These are phyloP conservation scores for Scheffersomyces quercinus DNA, from an alignment of 1,139 yeast genomes.

Conservation along the genomic window DNA sequence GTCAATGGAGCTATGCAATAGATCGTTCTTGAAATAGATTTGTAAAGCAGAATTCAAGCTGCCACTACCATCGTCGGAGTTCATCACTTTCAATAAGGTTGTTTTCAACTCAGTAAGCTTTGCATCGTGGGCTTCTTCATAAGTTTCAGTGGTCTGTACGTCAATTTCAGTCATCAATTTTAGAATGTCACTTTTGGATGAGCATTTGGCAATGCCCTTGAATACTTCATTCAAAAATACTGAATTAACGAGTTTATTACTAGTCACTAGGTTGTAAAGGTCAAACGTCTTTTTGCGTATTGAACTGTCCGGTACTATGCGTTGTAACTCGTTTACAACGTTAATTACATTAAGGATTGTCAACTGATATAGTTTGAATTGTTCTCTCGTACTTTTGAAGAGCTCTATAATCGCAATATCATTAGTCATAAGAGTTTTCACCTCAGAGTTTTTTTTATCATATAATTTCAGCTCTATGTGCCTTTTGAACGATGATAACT, in stretches of 20 bases:
- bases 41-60: not conserved
- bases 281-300: conserved; percentile 27
- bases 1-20: conserved; percentile 23
- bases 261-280: conserved; percentile 28
- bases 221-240: conserved; percentile 10
- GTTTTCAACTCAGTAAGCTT: not conserved
- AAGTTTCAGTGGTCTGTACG: not conserved
- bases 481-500: conserved; percentile 40
- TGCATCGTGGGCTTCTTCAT: not conserved
- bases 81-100: too few species aligned
- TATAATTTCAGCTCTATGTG: conserved; percentile 26
- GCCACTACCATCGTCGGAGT: too few species aligned
- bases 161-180: not conserved
- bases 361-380: conserved; percentile 24
- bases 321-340: conserved; percentile 20
- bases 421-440: conserved; percentile 19
- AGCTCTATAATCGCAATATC: conserved; percentile 18
- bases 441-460: conserved; percentile 7
- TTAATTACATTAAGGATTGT: conserved; percentile 25
- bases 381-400: conserved; percentile 17
- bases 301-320: conserved; percentile 2
- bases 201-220: not conserved
- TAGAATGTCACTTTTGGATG: not conserved
- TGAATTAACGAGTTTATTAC: conserved; percentile 16
- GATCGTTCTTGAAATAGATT: conserved; percentile 16